Percentiles rank a stretch among this genome's conserved stretches.
phyloP scores from a whole-genome alignment of 31 red algal genomes.

The Porphyra umbilicalis region DNA sequence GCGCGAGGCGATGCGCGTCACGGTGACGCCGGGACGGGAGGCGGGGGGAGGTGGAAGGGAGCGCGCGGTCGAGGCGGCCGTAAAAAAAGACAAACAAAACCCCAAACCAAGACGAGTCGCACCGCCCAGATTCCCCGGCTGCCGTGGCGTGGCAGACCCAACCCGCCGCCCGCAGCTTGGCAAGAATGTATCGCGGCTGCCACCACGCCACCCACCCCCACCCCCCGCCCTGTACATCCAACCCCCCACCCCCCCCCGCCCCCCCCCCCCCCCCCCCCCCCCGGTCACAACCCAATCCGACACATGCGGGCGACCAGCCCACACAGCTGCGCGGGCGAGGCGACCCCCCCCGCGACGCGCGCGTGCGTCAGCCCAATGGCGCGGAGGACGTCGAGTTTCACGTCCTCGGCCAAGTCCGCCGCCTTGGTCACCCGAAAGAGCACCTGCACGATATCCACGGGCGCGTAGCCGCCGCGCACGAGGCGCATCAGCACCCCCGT shows the following conservation, averaged over 20 bases:
- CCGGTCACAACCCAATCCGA: not conserved
- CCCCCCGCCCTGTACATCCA: not conserved
- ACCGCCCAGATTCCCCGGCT: too few relatives aligned
- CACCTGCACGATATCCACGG: slow-evolving; percentile 74
- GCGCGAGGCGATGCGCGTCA: too few relatives aligned
- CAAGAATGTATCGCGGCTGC: too few relatives aligned
- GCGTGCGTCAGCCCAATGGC: slow-evolving; percentile 82
- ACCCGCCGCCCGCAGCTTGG: too few relatives aligned
- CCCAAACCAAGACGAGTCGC: too few relatives aligned
- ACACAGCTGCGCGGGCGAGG: slow-evolving; percentile 64
- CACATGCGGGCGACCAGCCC: slow-evolving; percentile 59
- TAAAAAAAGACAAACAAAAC: too few relatives aligned
- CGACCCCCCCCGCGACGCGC: slow-evolving; percentile 66
- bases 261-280: not conserved
- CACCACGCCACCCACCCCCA: not conserved
- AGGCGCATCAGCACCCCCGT: slow-evolving; percentile 48
- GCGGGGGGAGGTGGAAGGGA: too few relatives aligned
- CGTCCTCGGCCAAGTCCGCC: slow-evolving; percentile 13
- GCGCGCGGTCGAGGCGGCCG: too few relatives aligned
- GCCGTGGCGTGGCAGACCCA: too few relatives aligned
- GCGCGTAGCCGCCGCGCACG: slow-evolving; percentile 64
- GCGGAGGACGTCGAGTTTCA: slow-evolving; percentile 62
- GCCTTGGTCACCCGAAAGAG: slow-evolving; percentile 72
- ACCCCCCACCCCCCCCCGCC: not conserved
- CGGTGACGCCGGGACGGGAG: too few relatives aligned